phyloP scores from a whole-genome alignment of 345 rosid species.

The Eucalyptus polyanthemos region DNA sequence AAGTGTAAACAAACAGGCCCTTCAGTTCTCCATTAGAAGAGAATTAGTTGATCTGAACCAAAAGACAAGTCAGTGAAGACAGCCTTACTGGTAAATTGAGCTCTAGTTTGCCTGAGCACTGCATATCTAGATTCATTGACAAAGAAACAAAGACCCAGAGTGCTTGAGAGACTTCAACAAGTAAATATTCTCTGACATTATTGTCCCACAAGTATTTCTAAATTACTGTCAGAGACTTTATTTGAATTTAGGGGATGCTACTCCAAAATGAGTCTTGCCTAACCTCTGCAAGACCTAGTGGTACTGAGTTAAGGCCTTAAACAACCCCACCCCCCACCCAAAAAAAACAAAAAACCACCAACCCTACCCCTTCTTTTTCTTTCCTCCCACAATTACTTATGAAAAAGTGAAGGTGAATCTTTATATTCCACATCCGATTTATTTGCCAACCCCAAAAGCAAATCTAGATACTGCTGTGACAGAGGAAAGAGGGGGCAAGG shows the following conservation, averaged over 20 bases:
- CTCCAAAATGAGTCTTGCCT: neutral
- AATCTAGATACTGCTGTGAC: neutral
- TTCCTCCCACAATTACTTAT: neutral
- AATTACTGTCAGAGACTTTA: neutral
- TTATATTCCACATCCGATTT: neutral
- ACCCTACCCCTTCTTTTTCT: neutral
- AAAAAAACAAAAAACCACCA: neutral
- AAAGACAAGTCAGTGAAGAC: neutral
- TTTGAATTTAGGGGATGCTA: neutral
- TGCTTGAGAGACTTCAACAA: neutral
- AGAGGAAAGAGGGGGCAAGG: neutral
- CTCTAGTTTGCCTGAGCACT: neutral
- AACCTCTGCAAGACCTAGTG: neutral
- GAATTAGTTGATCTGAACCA: neutral
- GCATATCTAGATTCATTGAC: neutral
- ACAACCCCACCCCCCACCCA: neutral
- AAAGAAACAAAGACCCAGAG: neutral
- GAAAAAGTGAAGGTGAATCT: neutral
- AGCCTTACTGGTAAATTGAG: neutral
- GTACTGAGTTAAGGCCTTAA: neutral
- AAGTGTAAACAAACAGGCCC: neutral
- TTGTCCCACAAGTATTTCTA: neutral
- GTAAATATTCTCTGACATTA: neutral
- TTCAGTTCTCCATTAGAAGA: neutral
- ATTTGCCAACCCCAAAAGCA: neutral